A percentile compares a stretch with the other conserved stretches of the same genome.
phyloP scores from a whole-genome alignment of 495 filamentous ascomycete genomes.

The Penicillium bialowiezense region DNA sequence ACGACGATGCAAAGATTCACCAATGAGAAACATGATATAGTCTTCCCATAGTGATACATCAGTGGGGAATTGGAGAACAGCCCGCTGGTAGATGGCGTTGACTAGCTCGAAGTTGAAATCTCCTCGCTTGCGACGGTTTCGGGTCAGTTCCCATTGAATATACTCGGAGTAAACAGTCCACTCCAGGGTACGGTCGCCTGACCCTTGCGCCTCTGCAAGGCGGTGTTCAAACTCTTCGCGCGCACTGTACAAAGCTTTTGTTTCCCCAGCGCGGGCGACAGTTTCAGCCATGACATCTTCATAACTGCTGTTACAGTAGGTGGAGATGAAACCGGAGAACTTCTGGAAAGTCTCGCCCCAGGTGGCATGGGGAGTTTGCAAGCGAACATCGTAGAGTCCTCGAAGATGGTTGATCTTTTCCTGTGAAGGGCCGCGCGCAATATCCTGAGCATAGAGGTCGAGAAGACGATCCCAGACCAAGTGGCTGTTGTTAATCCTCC shows the following conservation, averaged over 20 bases:
- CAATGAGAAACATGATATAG: conserved; percentile 69
- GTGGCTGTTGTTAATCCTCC: conserved; percentile 81
- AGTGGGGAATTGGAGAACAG: conserved; percentile 63
- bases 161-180: conserved; percentile 68
- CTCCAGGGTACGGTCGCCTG: conserved; percentile 55
- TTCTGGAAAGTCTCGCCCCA: conserved; percentile 83
- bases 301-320: conserved; percentile 70
- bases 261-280: conserved; percentile 59
- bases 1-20: conserved; percentile 38
- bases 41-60: conserved; percentile 77
- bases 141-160: conserved; percentile 75
- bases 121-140: conserved; percentile 47
- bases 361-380: conserved; percentile 74
- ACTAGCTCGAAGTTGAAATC: conserved; percentile 59
- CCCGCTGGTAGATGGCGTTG: conserved; percentile 75
- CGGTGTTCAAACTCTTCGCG: conserved; percentile 72
- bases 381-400: conserved; percentile 67
- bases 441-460: conserved; percentile 58
- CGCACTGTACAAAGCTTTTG: conserved; percentile 64
- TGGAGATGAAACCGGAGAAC: conserved; percentile 78
- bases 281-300: conserved; percentile 76
- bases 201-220: conserved; percentile 56
- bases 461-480: conserved; percentile 82
- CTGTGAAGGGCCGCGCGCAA: conserved; percentile 53
- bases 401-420: conserved; percentile 63